Percentiles rank a stretch among this genome's conserved stretches.
Evolutionary conservation across 345 rosid genomes (phyloP).

Genomic region (Pseudoturritis turrita): DNA sequence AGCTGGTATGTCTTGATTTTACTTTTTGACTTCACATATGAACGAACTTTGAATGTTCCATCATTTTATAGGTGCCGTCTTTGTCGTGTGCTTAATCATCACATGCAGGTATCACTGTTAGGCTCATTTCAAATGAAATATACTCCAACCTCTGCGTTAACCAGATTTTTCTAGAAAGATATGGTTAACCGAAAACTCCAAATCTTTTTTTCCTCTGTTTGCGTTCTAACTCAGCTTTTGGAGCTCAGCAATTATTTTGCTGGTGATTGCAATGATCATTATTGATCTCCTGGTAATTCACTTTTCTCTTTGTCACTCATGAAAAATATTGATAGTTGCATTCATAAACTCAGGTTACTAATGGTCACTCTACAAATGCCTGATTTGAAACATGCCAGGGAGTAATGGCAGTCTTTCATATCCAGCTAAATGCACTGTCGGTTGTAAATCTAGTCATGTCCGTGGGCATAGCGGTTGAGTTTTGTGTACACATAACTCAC

Average conservation of each 20-base stretch:
- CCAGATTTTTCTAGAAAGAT: not conserved
- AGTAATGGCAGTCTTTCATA: constrained; percentile 78
- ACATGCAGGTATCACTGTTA: constrained; percentile 73
- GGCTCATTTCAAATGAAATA: not conserved
- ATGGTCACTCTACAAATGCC: not conserved
- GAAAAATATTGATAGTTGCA: not conserved
- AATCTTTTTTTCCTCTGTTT: not conserved
- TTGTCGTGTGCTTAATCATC: constrained; percentile 78
- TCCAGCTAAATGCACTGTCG: constrained; percentile 93
- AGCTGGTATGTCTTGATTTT: constrained; percentile 1
- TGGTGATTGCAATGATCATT: constrained; percentile 80
- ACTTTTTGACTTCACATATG: not conserved
- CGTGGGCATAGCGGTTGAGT: constrained; percentile 94
- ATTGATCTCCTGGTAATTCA: constrained; percentile 78
- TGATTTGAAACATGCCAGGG: constrained; percentile 59
- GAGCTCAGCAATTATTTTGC: constrained; percentile 86
- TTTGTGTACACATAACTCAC: constrained; percentile 91
- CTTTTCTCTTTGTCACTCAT: not conserved
- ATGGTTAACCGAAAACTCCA: not conserved
- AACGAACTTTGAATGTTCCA: constrained; percentile 2
- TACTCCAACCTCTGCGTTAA: not conserved
- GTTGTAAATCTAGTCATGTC: constrained; percentile 96
- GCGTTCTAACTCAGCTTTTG: constrained; percentile 56
- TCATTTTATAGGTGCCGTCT: constrained; percentile 68
- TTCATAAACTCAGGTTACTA: not conserved